Evolutionary conservation across 257 asterid genomes (phyloP).

Genomic region (Solanum piurae): DNA sequence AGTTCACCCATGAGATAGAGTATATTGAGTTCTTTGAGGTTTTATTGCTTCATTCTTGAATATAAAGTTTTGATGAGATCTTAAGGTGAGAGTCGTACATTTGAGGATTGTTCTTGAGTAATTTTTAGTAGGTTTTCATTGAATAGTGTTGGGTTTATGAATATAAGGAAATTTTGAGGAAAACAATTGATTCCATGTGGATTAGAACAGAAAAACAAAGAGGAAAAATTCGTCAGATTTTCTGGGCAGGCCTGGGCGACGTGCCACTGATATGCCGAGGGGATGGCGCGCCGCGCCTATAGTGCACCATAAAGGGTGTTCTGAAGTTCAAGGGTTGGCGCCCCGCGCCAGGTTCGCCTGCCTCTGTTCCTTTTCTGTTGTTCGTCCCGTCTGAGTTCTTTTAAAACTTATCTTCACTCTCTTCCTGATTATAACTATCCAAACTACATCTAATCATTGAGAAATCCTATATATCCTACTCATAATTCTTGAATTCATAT

Average conservation of each 20-base stretch:
- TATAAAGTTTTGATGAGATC: not conserved
- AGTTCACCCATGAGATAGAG: not conserved
- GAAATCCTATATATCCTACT: no score
- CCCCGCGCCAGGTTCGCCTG: not conserved
- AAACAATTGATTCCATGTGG: not conserved
- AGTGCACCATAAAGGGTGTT: not conserved
- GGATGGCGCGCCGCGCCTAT: accelerated
- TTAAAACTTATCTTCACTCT: not conserved
- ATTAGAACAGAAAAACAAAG: not conserved
- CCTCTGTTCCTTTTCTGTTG: not conserved
- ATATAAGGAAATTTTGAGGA: not conserved
- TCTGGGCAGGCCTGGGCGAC: not conserved
- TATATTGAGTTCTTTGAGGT: not conserved
- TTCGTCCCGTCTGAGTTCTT: not conserved
- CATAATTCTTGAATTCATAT: not conserved
- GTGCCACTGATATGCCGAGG: not conserved
- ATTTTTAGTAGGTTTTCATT: not conserved
- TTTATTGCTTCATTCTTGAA: not conserved
- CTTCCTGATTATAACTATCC: not conserved
- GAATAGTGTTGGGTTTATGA: not conserved
- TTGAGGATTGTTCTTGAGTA: not conserved
- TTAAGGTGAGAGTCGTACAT: not conserved
- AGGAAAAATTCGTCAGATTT: not conserved
- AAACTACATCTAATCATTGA: not conserved
- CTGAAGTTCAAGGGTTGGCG: not conserved